Evolutionary conservation across 257 asterid genomes (phyloP), one percentile per base, ranked within the genome.

Genomic region (Thymus mandschuricus): DNA sequence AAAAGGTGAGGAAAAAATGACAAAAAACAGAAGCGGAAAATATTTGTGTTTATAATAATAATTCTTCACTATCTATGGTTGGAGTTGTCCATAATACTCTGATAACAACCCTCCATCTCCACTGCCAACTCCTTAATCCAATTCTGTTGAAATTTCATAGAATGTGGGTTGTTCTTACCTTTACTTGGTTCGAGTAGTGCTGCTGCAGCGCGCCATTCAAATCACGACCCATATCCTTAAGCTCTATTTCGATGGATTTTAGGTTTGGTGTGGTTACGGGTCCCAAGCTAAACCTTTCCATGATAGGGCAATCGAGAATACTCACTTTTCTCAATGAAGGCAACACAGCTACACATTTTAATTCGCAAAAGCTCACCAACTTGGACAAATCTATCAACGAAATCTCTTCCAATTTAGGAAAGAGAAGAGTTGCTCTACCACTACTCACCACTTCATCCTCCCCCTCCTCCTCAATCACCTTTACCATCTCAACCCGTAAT

Each of bases 1-100:
- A 38, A 38, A 38, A 38, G 0, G 44, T 38, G 44, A 38, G 44
- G 44, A 38, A 38, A 38, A 38, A 82, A 81, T 80, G 6, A 3
- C 1, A 38, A 3, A 3, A 6, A 38, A 3, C 44, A 3, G 5
- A 3, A 38, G 6, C 0, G 5, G 6, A 38, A 38, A 38, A 3
- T 38, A 38, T 38, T 38, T 0, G 6, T 38, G 44, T 38, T 38
- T 21, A 38, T 0, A 38, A 21, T 21, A 21, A 21, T 21, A 21
- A 21, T 38, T 38, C 44, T 0, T 38, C 44, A 38, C 3, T 38
- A 38, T 38, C 3, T 3, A 38, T 38, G 44, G 6, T 6, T 3
- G 6, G 6, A 3, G 44, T 3, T 38, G 6, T 3, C 0, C 44
- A 3, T 0, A 38, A 38, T 3, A 38, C 1, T 38, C 21, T 21